phyloP scores from a whole-genome alignment of 2,329 filamentous ascomycete genomes.

The Teratosphaeria destructans region DNA sequence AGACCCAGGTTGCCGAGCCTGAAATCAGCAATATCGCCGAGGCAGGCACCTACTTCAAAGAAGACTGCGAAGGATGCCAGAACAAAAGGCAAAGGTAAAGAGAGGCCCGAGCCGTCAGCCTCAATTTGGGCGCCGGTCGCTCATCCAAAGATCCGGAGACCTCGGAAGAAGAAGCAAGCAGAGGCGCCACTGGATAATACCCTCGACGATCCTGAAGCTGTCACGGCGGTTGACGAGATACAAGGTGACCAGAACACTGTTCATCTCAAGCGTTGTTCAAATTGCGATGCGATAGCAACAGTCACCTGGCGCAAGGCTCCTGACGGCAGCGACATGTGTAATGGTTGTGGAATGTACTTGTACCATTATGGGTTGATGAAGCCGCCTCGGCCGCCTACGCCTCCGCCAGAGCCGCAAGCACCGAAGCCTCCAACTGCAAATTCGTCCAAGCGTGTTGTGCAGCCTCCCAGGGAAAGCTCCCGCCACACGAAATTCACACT shows the following conservation, averaged over 20 bases:
- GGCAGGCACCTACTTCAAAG: neutral
- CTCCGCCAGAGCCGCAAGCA: neutral
- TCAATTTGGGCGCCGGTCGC: constrained; percentile 14
- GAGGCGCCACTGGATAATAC: neutral
- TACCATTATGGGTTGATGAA: constrained; percentile 20
- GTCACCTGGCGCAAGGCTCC: constrained; percentile 17
- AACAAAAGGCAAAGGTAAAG: neutral
- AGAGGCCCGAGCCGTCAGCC: neutral
- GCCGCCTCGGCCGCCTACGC: constrained; percentile 14
- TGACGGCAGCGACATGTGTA: constrained; percentile 19
- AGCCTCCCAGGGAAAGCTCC: neutral
- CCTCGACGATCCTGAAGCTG: neutral
- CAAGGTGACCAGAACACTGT: neutral
- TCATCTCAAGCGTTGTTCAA: constrained; percentile 14
- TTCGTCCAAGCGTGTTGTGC: constrained; percentile 8
- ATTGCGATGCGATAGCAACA: constrained; percentile 17
- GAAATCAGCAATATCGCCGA: constrained; percentile 4
- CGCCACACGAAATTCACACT: constrained; percentile 1
- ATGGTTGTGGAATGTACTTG: constrained; percentile 21
- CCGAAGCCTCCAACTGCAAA: constrained; percentile 6
- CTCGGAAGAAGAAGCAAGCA: neutral
- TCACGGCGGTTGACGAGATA: neutral
- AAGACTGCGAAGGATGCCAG: neutral
- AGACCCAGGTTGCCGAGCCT: neutral
- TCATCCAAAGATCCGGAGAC: constrained; percentile 4